Conservation (phyloP, 257 asterid genomes). For the Scutellaria barbata region DNA sequence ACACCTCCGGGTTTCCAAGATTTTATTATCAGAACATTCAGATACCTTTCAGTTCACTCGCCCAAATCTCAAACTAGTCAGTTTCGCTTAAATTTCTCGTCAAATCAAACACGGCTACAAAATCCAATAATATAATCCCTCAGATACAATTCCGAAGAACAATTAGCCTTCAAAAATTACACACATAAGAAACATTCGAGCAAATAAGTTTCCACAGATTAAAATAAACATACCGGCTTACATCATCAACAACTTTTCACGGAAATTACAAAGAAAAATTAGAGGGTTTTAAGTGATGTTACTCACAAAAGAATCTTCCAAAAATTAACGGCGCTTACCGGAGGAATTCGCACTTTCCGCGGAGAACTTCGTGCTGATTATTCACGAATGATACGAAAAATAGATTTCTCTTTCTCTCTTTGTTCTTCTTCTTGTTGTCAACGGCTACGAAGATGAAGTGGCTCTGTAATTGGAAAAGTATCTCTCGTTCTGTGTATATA, state of each 20-base stretch:
- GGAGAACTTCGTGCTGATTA: background rate
- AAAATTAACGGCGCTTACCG: slow-evolving; percentile 17
- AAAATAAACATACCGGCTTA: background rate
- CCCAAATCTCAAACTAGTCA: slow-evolving; percentile 11
- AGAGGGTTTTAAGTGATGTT: slow-evolving; percentile 20
- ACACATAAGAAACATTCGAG: background rate
- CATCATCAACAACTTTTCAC: slow-evolving; percentile 8
- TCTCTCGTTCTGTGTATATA: slow-evolving; percentile 7
- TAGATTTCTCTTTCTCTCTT: background rate
- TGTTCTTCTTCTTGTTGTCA: slow-evolving; percentile 21
- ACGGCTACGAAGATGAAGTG: slow-evolving; percentile 34
- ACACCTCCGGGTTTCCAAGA: background rate
- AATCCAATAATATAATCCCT: slow-evolving; percentile 1
- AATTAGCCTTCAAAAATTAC: slow-evolving; percentile 4
- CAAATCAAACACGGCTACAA: background rate
- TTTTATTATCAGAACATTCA: background rate
- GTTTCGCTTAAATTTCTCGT: background rate
- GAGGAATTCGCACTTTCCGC: slow-evolving; percentile 12
- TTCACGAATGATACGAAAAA: background rate
- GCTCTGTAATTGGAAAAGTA: slow-evolving; percentile 29
- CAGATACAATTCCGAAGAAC: background rate
- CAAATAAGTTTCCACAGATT: background rate
- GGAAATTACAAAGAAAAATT: slow-evolving; percentile 27
- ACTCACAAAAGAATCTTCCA: slow-evolving; percentile 29
- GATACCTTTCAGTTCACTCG: background rate